Percentiles rank a stretch among this genome's conserved stretches.
Conservation (phyloP, 192 early-diverging fungal genomes). For the Entophlyctis luteolus region DNA sequence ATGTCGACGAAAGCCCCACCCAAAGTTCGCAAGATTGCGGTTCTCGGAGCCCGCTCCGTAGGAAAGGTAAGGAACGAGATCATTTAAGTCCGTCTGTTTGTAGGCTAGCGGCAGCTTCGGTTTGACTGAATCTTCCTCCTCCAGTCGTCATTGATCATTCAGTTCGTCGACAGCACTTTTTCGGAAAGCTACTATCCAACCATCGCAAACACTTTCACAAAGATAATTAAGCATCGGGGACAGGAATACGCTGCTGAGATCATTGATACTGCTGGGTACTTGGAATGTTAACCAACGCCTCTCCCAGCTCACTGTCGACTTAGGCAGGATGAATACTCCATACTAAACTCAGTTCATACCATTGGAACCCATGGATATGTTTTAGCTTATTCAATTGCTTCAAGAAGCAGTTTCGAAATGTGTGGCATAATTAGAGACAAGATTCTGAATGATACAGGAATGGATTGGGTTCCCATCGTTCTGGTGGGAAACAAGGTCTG, state of each 20-base stretch:
- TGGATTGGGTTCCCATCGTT: conserved; percentile 84
- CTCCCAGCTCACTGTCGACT: neutral
- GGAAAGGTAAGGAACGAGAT: conserved; percentile 38
- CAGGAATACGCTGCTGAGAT: conserved; percentile 87
- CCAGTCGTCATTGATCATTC: conserved; percentile 86
- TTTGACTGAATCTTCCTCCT: too few species aligned
- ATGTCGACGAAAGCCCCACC: conserved; percentile 23
- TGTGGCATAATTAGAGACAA: conserved; percentile 86
- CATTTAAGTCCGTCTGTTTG: too few species aligned
- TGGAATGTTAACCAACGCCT: conserved; percentile 36
- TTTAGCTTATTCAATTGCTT: conserved; percentile 87
- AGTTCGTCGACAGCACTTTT: conserved; percentile 91
- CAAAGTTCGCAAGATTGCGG: conserved; percentile 75
- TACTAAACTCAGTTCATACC: conserved; percentile 84
- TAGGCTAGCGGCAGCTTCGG: too few species aligned
- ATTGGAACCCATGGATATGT: conserved; percentile 92
- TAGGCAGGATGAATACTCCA: conserved; percentile 76
- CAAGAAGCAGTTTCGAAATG: conserved; percentile 84
- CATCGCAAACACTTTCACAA: conserved; percentile 87
- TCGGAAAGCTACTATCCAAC: conserved; percentile 92
- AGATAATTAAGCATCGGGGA: conserved; percentile 72
- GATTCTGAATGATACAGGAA: conserved; percentile 86
- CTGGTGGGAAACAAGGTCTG: conserved; percentile 73
- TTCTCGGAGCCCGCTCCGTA: conserved; percentile 75
- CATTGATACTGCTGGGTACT: conserved; percentile 93